These are phyloP conservation scores for Coniferiporia sulphurascens DNA, from an alignment of 1,284 basidiomycete genomes.

Conservation along the genomic window DNA sequence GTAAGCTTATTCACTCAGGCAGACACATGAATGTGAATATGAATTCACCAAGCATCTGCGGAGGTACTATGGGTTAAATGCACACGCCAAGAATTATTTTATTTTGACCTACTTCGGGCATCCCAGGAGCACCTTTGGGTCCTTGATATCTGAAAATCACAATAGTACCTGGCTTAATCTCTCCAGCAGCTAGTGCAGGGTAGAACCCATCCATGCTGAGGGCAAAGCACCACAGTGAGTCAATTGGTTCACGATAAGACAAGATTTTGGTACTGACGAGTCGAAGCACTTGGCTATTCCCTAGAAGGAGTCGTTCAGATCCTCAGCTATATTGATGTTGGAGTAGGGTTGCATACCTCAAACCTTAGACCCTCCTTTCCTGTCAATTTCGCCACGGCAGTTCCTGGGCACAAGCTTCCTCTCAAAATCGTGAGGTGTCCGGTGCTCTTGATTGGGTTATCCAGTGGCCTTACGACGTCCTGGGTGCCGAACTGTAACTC, in stretches of 20 bases:
- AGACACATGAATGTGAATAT: background rate
- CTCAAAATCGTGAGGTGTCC: conserved; percentile 91
- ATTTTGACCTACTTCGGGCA: conserved; percentile 71
- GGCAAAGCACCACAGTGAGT: background rate
- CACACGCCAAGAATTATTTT: background rate
- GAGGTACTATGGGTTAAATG: background rate
- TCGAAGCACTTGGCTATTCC: conserved; percentile 77
- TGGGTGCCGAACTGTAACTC: conserved; percentile 79
- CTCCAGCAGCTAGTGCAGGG: conserved; percentile 75
- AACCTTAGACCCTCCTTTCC: conserved; percentile 93
- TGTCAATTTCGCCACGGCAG: conserved; percentile 93
- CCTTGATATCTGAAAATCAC: conserved; percentile 94
- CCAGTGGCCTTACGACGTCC: conserved; percentile 76
- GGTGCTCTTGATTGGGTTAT: conserved; percentile 85
- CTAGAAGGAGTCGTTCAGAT: conserved; percentile 29
- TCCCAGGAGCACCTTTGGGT: conserved; percentile 93
- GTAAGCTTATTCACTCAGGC: background rate
- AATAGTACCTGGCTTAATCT: conserved; percentile 82
- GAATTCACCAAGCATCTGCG: conserved; percentile 45
- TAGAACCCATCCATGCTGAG: conserved; percentile 78
- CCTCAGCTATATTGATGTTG: background rate
- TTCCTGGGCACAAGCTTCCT: conserved; percentile 87
- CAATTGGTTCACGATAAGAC: background rate
- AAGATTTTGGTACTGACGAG: conserved; percentile 34
- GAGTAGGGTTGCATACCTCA: conserved; percentile 44